A percentile compares a stretch with the other conserved stretches of the same genome.
Conservation (phyloP, 371 early-diverging fungal genomes). For the Mortierella sp. region DNA sequence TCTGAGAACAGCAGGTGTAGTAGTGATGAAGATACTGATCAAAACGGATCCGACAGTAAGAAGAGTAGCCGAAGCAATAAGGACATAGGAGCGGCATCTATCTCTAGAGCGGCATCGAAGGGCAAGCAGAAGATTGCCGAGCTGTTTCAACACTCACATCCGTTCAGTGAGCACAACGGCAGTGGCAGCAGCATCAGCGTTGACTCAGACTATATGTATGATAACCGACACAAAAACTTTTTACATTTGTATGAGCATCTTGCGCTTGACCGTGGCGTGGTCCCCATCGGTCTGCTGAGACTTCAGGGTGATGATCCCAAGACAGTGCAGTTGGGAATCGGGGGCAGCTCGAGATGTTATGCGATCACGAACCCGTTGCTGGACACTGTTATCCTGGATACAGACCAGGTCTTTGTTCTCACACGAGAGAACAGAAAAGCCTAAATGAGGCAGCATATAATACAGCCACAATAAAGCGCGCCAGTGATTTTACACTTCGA, state of each 20-base stretch:
- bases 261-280: slow-evolving; percentile 56
- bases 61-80: neutral
- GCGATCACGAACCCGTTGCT: slow-evolving; percentile 48
- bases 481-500: too few relatives aligned
- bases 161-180: slow-evolving; percentile 6
- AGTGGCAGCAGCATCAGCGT: slow-evolving; percentile 19
- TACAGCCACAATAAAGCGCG: too few relatives aligned
- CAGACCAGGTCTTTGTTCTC: slow-evolving; percentile 48
- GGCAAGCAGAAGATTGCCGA: slow-evolving; percentile 38
- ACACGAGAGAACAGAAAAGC: slow-evolving; percentile 17
- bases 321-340: slow-evolving; percentile 51
- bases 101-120: slow-evolving; percentile 30
- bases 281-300: slow-evolving; percentile 59
- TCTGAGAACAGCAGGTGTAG: slow-evolving; percentile 4
- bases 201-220: slow-evolving; percentile 46
- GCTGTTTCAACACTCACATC: slow-evolving; percentile 13
- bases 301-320: slow-evolving; percentile 52
- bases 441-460: too few relatives aligned
- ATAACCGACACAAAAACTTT: slow-evolving; percentile 55
- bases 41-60: neutral
- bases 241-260: slow-evolving; percentile 59
- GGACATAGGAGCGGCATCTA: neutral
- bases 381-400: slow-evolving; percentile 47
- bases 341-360: slow-evolving; percentile 52
- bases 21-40: slow-evolving; percentile 11